Base-by-base conservation (phyloP, 2,329 filamentous ascomycete species). In the Monilinia fructicola region DNA sequence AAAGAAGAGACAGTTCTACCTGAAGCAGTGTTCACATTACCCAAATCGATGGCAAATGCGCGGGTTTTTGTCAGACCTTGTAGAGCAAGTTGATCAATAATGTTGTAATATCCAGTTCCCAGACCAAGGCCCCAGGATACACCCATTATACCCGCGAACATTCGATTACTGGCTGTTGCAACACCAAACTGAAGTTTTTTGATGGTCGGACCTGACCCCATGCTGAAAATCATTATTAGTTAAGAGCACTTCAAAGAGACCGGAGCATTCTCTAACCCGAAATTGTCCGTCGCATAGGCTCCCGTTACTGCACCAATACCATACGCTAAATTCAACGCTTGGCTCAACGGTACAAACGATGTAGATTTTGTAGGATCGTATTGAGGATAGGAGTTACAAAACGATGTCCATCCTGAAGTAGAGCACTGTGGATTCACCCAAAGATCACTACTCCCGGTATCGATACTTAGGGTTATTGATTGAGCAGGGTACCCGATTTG, bases 21-120 rank as follows among this genome's bases (percentile, higher is more conserved):
- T 48, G 65, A 40, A 58, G 68, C 12, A 44, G 52, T 60, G 55
- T 70, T 69, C 21, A 71, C 64, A 59, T 60, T 68, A 14, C 67
- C 59, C 0, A 73, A 54, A 40, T 70, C 64, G 7, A 72, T 61
- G 54, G 69, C 69, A 61, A 73, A 73, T 2, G 69, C 69, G 14
- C 69, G 68, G n/a, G 69, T 71, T 40, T 67, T 66, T 38, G 59
- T 72, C 5, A 69, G 48, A 4, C 68, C 70, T 65, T 71, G 67
- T 23, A 62, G 28, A 5, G 64, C 56, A 23, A 71, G 58, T 42
- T 65, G 60, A 62, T 71, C 69, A 46, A 71, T 50, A 18, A 71
- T 58, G 59, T 64, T 69, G 16, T 64, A 44, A 56, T 71, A 71
- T n/a, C 46, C 50, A n/a, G 68, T 68, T n/a, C 42, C 48, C 55